A percentile compares a stretch with the other conserved stretches of the same genome.
These are phyloP conservation scores for Trypanosoma avium DNA, from an alignment of 208 protist genomes.

Conservation along the genomic window DNA sequence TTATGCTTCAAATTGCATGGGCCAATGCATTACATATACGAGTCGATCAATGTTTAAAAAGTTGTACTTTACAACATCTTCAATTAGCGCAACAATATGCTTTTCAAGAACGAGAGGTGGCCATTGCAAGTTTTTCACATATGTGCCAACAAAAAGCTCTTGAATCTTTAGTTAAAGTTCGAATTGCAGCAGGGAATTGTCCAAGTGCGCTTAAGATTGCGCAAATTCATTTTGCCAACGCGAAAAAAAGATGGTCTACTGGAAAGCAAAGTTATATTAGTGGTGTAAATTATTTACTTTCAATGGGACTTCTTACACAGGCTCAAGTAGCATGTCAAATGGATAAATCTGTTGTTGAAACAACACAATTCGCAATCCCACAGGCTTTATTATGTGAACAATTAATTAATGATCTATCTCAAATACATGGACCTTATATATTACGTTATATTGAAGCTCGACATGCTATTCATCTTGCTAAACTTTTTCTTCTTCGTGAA, in stretches of 20 bases:
- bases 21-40: constrained; percentile 70
- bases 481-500: constrained; percentile 54
- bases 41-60: constrained; percentile 64
- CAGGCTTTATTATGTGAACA: constrained; percentile 79
- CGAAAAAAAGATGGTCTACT: constrained; percentile 65
- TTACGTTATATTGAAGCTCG: constrained; percentile 70
- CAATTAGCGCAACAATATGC: constrained; percentile 45
- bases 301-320: constrained; percentile 73
- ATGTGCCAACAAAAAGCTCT: constrained; percentile 65
- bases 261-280: constrained; percentile 53
- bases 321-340: constrained; percentile 62
- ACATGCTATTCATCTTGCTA: constrained; percentile 49
- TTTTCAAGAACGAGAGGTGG: constrained; percentile 53
- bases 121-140: constrained; percentile 44
- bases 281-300: constrained; percentile 73
- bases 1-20: constrained; percentile 70
- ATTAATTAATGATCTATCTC: constrained; percentile 57
- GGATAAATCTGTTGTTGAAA: constrained; percentile 68
- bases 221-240: constrained; percentile 68
- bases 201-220: constrained; percentile 56
- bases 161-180: constrained; percentile 56
- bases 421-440: constrained; percentile 36
- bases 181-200: constrained; percentile 56
- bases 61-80: constrained; percentile 39
- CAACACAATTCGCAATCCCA: constrained; percentile 70